phyloP scores from a whole-genome alignment of 208 protist species.

The Leishmania martiniquensis region DNA sequence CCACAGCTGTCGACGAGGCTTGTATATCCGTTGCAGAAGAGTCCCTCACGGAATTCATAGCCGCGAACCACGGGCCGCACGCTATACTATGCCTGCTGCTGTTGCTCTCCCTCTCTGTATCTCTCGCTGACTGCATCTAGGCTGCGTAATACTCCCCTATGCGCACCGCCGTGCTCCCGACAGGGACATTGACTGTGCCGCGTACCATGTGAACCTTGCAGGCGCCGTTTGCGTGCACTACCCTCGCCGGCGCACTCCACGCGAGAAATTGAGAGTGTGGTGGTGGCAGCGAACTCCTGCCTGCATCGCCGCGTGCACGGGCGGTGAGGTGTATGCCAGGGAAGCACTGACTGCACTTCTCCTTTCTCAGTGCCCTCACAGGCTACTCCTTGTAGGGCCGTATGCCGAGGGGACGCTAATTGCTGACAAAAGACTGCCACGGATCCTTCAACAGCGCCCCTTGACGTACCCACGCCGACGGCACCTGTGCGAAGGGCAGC shows the following conservation, averaged over 20 bases:
- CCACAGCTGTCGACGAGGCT: neutral
- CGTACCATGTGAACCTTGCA: neutral
- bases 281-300: neutral
- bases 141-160: neutral
- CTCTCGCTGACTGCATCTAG: neutral
- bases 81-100: neutral
- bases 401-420: too few species aligned
- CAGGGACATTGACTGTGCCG: neutral
- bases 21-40: neutral
- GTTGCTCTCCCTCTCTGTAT: too few species aligned
- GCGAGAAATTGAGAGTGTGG: neutral
- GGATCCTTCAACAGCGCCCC: too few species aligned
- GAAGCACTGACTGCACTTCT: too few species aligned
- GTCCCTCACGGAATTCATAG: neutral
- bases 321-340: too few species aligned
- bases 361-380: too few species aligned
- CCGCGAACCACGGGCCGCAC: neutral
- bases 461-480: too few species aligned
- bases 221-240: neutral
- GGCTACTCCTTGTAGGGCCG: too few species aligned
- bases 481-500: too few species aligned
- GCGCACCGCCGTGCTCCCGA: too few species aligned
- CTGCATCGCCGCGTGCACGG: neutral
- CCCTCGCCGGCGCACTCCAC: too few species aligned
- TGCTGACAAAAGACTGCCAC: too few species aligned